Evolutionary conservation across 31 red algal genomes (phyloP), one percentile per base, ranked within the genome.

Genomic region (Odonthalia washingtoniensis): DNA sequence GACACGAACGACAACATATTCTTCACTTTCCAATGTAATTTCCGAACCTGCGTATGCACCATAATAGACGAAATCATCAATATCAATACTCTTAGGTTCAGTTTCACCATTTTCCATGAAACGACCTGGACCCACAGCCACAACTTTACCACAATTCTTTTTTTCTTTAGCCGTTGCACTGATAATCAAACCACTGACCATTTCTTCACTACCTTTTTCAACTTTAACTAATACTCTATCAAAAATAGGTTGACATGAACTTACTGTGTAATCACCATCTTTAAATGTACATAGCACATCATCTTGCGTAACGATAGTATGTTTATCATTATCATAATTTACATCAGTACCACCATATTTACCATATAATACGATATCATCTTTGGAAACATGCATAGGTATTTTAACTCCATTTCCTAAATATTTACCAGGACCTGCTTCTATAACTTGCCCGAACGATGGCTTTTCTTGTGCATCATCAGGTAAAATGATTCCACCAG

Each of bases 51-150:
- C 81, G 67, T 94, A 96, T 80, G 94, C 86, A 38, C 89, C 89
- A 69, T 95, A 99, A 34, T 90, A 78, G 28, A 99, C 97, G 24
- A 46, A 75, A 43, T 96, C 97, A 77, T 94, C 97, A 62, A 95
- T 70, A 64, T 46, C 38, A 83, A 96, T 88, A 0, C 68, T 64
- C 33, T 83, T 24, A 40, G 97, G 97, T 84, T 99, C 97, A 28
- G 67, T 90, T 74, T 99, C 65, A 24, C 97, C 97, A 73, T 96
- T 95, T 65, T 96, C 97, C 92, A 96, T 92, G 35, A 96, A 87
- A 27, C 97, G 85, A 40, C 97, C 97, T 38, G 88, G 84, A 34
- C 97, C 97, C 41, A 94, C 75, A 18, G 94, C 86, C 24, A 96
- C 86, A 38, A 99, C 81, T 80, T 83, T 87, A 3, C 97, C 97